phyloP scores from a whole-genome alignment of 2,329 filamentous ascomycete genomes.

The Neonectria sp. region DNA sequence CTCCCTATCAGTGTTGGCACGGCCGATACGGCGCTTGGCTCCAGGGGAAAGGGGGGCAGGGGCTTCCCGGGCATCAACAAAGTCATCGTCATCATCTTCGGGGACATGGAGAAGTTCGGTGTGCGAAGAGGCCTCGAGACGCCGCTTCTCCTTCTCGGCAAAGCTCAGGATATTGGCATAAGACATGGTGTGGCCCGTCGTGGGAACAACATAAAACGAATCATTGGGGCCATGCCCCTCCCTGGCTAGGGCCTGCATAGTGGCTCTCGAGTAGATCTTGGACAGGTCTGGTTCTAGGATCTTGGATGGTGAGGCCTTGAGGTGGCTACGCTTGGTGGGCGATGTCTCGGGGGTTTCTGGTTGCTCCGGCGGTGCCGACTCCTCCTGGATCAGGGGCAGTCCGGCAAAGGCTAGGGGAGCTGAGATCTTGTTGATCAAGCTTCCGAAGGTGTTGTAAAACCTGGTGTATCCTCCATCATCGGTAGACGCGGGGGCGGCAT shows the following conservation, averaged over 20 bases:
- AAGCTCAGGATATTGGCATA: conserved; percentile 91
- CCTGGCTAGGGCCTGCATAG: conserved; percentile 83
- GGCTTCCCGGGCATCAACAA: conserved; percentile 88
- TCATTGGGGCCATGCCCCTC: conserved; percentile 76
- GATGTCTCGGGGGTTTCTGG: conserved; percentile 56
- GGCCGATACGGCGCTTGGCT: conserved; percentile 58
- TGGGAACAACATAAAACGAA: conserved; percentile 96
- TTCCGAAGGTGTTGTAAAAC: conserved; percentile 95
- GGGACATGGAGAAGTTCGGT: conserved; percentile 62
- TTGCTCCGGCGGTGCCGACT: conserved; percentile 53
- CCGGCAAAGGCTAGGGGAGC: conserved; percentile 94
- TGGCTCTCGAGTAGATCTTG: conserved; percentile 88
- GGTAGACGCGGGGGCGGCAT: conserved; percentile 38
- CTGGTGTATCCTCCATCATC: conserved; percentile 86
- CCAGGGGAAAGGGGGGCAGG: conserved; percentile 61
- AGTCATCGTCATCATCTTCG: conserved; percentile 85
- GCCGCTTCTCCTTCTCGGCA: conserved; percentile 76
- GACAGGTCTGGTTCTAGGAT: conserved; percentile 76
- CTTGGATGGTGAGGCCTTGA: conserved; percentile 51
- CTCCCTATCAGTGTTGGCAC: conserved; percentile 60
- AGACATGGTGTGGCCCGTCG: conserved; percentile 90
- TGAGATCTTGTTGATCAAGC: conserved; percentile 88
- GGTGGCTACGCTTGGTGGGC: conserved; percentile 55
- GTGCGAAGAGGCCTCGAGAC: conserved; percentile 67
- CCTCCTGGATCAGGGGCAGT: conserved; percentile 79